Evolutionary conservation across 2,329 filamentous ascomycete species (phyloP), one percentile per base, ranked within the genome.

Genomic region (Fusarium citri): DNA sequence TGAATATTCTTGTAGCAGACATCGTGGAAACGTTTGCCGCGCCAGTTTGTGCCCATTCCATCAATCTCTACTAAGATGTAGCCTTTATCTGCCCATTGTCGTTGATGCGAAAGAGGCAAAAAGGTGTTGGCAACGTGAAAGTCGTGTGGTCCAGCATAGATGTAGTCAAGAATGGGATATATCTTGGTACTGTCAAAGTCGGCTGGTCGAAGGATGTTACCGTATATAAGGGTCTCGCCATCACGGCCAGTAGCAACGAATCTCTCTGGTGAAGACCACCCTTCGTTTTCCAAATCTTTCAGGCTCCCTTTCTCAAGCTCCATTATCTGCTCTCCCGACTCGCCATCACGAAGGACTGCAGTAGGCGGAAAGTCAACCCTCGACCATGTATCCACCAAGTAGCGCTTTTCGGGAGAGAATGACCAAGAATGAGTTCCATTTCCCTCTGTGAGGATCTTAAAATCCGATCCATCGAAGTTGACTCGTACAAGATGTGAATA

Each of bases 31-130:
- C 40, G 40, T 59, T 78, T 78, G 10, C 55, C 59, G 20, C 77
- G 74, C 72, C 72, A 77, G 51, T 74, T 76, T 3, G 77, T 79
- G 9, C 76, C 77, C 77, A 78, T 78, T 51, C 76, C 77, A 43
- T 79, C 77, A 10, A 76, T 31, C 9, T 71, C 66, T 7, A 78
- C 76, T 5, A 78, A 66, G 25, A 78, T 50, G 47, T 76, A 79
- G 22, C 77, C 76, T 18, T 74, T 59, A n/a, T 77, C 66, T 10
- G 77, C 76, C 66, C 71, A 70, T 30, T 69, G 46, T 20, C 70
- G 69, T 22, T 72, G 57, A 45, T 49, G 50, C 6, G 34, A 28
- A 9, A 74, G 55, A 15, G 59, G 18, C 9, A 58, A 63, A 43
- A 78, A 77, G 1, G 59, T 40, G 37, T 78, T 79, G 4, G 73